Percentiles rank a stretch among this genome's conserved stretches.
Evolutionary conservation across 2,329 filamentous ascomycete genomes (phyloP).

Genomic region (Aphanoascus verrucosus): DNA sequence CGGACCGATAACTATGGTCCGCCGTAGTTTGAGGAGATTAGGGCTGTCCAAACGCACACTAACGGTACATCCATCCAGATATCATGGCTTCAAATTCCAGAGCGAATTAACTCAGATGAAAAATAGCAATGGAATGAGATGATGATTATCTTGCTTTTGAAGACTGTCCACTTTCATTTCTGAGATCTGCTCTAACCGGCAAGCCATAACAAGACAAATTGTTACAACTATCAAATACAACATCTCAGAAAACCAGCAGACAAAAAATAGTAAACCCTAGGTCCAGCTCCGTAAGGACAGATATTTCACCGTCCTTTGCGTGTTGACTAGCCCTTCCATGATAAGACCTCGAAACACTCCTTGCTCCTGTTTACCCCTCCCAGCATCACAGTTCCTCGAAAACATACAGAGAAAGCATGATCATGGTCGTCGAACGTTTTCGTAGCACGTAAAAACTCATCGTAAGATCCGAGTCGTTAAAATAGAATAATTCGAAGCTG

Average conservation of each 20-base stretch:
- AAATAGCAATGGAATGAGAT: not conserved
- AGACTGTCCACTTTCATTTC: slow-evolving; percentile 11
- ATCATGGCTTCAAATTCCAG: too few relatives aligned
- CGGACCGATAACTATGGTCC: not conserved
- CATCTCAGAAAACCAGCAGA: slow-evolving; percentile 9
- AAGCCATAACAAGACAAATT: slow-evolving; percentile 4
- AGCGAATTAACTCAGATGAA: not conserved
- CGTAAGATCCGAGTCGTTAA: not conserved
- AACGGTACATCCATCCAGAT: not conserved
- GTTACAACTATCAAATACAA: slow-evolving; percentile 9
- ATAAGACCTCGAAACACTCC: not conserved
- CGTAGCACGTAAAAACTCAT: not conserved
- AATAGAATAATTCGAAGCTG: not conserved
- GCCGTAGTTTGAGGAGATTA: not conserved
- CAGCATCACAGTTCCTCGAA: not conserved
- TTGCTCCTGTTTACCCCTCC: not conserved
- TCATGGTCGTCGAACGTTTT: not conserved
- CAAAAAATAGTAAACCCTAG: slow-evolving; percentile 8
- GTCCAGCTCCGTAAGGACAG: slow-evolving; percentile 4
- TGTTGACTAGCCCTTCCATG: slow-evolving; percentile 11
- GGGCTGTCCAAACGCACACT: not conserved
- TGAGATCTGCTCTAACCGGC: slow-evolving; percentile 9
- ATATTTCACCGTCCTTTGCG: slow-evolving; percentile 6
- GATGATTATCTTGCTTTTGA: not conserved
- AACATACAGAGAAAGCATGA: not conserved